These are phyloP conservation scores for Cladosporium velox DNA, from an alignment of 2,329 filamentous ascomycete genomes.

Conservation along the genomic window DNA sequence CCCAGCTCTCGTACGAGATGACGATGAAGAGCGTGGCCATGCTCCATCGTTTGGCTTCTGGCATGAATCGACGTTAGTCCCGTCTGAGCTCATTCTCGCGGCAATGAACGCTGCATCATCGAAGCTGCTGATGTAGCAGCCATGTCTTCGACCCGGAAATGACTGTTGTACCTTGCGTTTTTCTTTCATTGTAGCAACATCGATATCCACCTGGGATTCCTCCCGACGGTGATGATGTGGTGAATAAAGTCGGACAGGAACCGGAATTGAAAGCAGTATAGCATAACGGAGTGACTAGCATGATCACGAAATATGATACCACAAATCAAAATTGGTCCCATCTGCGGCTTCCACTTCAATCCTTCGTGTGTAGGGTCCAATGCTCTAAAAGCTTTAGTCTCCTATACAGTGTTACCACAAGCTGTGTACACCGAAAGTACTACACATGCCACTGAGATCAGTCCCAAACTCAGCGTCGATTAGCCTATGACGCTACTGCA, in stretches of 20 bases:
- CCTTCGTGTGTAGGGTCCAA: not conserved
- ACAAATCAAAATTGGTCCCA: not conserved
- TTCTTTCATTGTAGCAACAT: not conserved
- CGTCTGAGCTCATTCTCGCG: conserved; percentile 2
- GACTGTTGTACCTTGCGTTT: not conserved
- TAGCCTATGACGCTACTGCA: conserved; percentile 15
- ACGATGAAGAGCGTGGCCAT: conserved; percentile 31
- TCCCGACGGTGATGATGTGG: not conserved
- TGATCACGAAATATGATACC: not conserved
- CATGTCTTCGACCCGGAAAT: not conserved
- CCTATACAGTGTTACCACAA: not conserved
- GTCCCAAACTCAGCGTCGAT: too few relatives aligned
- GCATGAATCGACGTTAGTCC: conserved; percentile 19
- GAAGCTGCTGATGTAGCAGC: not conserved
- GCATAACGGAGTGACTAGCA: not conserved
- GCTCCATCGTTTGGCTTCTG: conserved; percentile 28
- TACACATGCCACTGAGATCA: not conserved
- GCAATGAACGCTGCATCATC: not conserved
- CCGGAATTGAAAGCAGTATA: not conserved
- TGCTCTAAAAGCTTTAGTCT: not conserved
- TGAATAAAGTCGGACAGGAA: not conserved
- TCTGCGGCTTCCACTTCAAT: not conserved
- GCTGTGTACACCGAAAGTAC: not conserved
- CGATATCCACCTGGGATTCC: not conserved
- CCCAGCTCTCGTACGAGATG: conserved; percentile 33